Evolutionary conservation across 768 basidiomycete genomes (phyloP).

Genomic region (Lentinula detonsa): DNA sequence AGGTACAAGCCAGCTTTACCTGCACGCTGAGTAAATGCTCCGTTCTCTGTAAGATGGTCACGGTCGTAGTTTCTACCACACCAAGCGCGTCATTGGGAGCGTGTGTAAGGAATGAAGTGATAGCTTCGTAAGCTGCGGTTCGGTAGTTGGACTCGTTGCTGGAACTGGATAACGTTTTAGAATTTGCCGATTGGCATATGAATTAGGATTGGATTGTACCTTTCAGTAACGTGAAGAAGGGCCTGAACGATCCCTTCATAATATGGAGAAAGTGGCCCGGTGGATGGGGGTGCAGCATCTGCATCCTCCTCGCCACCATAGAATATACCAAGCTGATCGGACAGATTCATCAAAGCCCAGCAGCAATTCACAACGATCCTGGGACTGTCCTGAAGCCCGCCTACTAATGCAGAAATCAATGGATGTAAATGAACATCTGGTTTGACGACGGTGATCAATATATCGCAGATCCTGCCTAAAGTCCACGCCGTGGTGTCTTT

Average conservation of each 20-base stretch:
- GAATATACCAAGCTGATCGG: slow-evolving; percentile 71
- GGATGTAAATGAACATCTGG: slow-evolving; percentile 83
- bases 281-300: slow-evolving; percentile 23
- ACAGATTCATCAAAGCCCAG: slow-evolving; percentile 94
- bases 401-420: slow-evolving; percentile 77
- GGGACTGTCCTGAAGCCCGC: slow-evolving; percentile 72
- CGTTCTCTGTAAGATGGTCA: slow-evolving; percentile 84
- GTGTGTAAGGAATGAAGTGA: slow-evolving; percentile 80
- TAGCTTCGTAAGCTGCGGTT: slow-evolving; percentile 94
- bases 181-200: slow-evolving; percentile 8
- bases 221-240: slow-evolving; percentile 82
- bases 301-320: slow-evolving; percentile 56
- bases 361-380: slow-evolving; percentile 91
- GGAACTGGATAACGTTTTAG: slow-evolving; percentile 34
- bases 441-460: slow-evolving; percentile 80
- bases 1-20: slow-evolving; percentile 33
- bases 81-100: slow-evolving; percentile 73
- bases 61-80: slow-evolving; percentile 76
- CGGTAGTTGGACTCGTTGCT: slow-evolving; percentile 90
- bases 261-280: slow-evolving; percentile 77
- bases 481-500: slow-evolving; percentile 99
- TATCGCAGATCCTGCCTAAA: slow-evolving; percentile 89
- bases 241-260: slow-evolving; percentile 84
- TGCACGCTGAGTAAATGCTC: slow-evolving; percentile 82
- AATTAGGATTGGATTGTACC: slow-evolving; percentile 30